Percentiles rank a stretch among this genome's conserved stretches.
Conservation (phyloP, 163 green algal species). For the Scenedesmus sp. region DNA sequence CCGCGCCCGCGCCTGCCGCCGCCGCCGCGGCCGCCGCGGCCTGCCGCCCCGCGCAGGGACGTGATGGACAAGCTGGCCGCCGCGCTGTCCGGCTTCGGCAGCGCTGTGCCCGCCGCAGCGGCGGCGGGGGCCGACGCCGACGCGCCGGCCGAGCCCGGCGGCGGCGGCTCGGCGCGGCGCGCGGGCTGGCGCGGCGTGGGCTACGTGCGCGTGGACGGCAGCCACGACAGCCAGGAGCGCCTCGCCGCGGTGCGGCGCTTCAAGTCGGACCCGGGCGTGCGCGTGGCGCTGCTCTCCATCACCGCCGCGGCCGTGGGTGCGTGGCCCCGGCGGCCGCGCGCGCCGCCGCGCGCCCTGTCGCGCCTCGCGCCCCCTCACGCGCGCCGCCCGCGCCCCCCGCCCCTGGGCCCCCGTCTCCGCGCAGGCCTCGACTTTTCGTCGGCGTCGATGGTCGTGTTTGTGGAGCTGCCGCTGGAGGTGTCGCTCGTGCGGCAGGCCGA, state of each 20-base stretch:
- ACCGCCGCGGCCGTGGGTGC: slow-evolving; percentile 86
- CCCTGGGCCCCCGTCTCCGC: neutral
- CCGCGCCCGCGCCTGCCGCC: no score
- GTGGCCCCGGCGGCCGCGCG: neutral
- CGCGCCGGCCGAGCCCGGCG: no score
- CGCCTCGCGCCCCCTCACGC: no score
- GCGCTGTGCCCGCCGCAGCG: slow-evolving; percentile 5
- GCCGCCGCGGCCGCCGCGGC: no score
- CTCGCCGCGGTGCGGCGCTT: slow-evolving; percentile 66
- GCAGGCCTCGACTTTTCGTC: slow-evolving; percentile 90
- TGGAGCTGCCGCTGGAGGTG: slow-evolving; percentile 86
- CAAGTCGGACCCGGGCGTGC: slow-evolving; percentile 61
- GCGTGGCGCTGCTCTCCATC: slow-evolving; percentile 93
- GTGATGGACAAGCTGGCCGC: slow-evolving; percentile 82
- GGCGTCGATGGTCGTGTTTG: slow-evolving; percentile 93
- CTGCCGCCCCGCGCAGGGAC: slow-evolving; percentile 49
- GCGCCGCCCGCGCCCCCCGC: no score
- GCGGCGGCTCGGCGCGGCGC: slow-evolving; percentile 26
- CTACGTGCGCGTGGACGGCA: slow-evolving; percentile 91
- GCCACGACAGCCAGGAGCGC: slow-evolving; percentile 65
- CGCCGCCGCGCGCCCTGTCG: neutral
- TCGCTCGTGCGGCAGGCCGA: slow-evolving; percentile 90
- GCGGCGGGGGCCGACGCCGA: no score
- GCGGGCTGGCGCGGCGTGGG: slow-evolving; percentile 51
- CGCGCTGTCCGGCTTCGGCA: slow-evolving; percentile 42